These are phyloP conservation scores for Polychaeton citri DNA, from an alignment of 2,329 filamentous ascomycete genomes.

Conservation along the genomic window DNA sequence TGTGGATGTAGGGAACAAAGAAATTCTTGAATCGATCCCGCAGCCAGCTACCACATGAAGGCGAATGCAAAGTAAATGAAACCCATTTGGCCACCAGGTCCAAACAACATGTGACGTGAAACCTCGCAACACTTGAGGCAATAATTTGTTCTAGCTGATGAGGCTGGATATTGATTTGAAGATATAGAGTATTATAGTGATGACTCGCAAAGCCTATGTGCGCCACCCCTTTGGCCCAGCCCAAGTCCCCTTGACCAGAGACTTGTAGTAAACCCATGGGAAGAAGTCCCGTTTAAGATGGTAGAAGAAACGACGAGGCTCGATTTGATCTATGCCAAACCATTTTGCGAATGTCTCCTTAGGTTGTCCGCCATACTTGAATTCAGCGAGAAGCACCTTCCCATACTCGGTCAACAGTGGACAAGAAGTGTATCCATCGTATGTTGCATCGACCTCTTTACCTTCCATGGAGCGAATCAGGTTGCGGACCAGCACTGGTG, in stretches of 20 bases:
- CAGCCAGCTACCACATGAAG: no score
- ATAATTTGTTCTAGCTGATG: no score
- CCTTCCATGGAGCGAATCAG: slow-evolving; percentile 18
- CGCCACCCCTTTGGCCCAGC: slow-evolving; percentile 46
- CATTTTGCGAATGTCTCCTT: slow-evolving; percentile 49
- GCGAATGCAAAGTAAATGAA: no score
- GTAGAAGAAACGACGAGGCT: slow-evolving; percentile 45
- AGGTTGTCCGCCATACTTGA: slow-evolving; percentile 49
- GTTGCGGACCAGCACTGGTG: slow-evolving; percentile 24
- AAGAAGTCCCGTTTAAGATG: slow-evolving; percentile 55
- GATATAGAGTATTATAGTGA: no score
- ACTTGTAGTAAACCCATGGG: slow-evolving; percentile 50
- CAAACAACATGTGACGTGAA: no score
- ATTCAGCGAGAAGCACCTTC: slow-evolving; percentile 51
- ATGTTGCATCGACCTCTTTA: slow-evolving; percentile 14
- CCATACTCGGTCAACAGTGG: slow-evolving; percentile 36
- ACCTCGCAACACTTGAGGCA: no score
- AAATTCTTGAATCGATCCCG: no score
- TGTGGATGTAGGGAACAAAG: no score
- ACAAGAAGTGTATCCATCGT: slow-evolving; percentile 28
- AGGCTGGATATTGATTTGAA: no score
- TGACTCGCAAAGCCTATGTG: no score
- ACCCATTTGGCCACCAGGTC: no score
- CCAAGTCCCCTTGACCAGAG: slow-evolving; percentile 50
- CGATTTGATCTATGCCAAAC: slow-evolving; percentile 37